These are phyloP conservation scores for Xylaria sp. DNA, from an alignment of 2,329 filamentous ascomycete species.

Conservation along the genomic window DNA sequence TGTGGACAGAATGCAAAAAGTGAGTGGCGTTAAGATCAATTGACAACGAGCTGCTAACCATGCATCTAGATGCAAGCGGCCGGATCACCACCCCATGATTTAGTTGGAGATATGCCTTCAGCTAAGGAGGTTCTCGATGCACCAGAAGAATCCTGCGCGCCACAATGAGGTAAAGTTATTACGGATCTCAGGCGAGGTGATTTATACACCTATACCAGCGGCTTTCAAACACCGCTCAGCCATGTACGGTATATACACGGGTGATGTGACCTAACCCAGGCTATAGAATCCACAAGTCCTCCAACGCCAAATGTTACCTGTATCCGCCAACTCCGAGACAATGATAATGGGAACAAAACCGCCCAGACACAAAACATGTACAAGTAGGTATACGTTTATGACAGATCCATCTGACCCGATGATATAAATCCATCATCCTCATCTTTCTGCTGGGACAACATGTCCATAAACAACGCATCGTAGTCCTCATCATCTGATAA, in stretches of 20 bases:
- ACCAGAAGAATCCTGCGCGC: slow-evolving; percentile 71
- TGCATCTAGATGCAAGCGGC: slow-evolving; percentile 88
- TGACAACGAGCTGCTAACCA: slow-evolving; percentile 33
- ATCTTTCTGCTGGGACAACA: slow-evolving; percentile 59
- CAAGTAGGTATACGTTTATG: slow-evolving; percentile 44
- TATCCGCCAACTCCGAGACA: slow-evolving; percentile 37
- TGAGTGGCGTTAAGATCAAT: slow-evolving; percentile 55
- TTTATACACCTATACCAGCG: slow-evolving; percentile 37
- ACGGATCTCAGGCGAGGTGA: slow-evolving; percentile 15
- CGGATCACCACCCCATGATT: slow-evolving; percentile 87
- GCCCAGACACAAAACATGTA: slow-evolving; percentile 12
- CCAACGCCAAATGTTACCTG: slow-evolving; percentile 39
- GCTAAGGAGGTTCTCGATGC: slow-evolving; percentile 76
- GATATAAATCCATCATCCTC: slow-evolving; percentile 43
- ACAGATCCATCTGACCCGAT: slow-evolving; percentile 61
- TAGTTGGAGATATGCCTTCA: slow-evolving; percentile 89
- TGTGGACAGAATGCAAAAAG: slow-evolving; percentile 97
- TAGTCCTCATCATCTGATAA: slow-evolving; percentile 70
- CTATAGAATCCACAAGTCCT: slow-evolving; percentile 42
- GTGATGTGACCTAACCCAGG: slow-evolving; percentile 34
- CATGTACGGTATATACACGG: slow-evolving; percentile 41
- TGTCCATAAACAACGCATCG: slow-evolving; percentile 73
- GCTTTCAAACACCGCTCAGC: slow-evolving; percentile 20
- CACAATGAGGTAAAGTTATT: slow-evolving; percentile 60
- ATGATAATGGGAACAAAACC: slow-evolving; percentile 18